Evolutionary conservation across 179 eudicot species (phyloP).

Genomic region (Drosera spatulata): DNA sequence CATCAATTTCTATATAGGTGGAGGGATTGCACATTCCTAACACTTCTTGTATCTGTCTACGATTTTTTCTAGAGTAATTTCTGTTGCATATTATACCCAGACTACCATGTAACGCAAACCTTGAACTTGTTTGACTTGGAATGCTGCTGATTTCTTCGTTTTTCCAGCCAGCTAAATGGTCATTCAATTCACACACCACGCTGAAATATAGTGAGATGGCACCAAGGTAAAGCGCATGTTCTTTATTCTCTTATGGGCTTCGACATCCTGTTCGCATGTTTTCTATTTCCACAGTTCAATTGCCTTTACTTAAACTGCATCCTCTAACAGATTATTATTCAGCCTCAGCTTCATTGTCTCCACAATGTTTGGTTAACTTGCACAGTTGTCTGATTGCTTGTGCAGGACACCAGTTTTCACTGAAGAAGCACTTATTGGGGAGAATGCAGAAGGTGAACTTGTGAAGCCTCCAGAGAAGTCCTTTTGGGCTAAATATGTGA

Average conservation of each 20-base stretch:
- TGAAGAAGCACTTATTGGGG: constrained; percentile 54
- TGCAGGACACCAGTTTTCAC: constrained; percentile 72
- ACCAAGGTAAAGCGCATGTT: constrained; percentile 48
- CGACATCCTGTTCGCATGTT: too few relatives aligned
- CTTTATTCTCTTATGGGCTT: background rate
- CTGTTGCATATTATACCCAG: too few relatives aligned
- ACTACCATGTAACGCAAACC: too few relatives aligned
- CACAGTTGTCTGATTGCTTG: background rate
- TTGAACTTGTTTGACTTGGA: too few relatives aligned
- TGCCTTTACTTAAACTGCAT: background rate
- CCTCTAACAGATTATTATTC: too few relatives aligned
- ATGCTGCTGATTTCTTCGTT: too few relatives aligned
- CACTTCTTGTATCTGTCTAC: too few relatives aligned
- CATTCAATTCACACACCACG: constrained; percentile 76
- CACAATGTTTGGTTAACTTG: background rate
- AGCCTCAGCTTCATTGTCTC: background rate
- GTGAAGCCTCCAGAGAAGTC: constrained; percentile 61
- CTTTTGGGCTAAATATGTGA: constrained; percentile 97
- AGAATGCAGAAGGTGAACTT: constrained; percentile 49
- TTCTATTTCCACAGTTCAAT: background rate
- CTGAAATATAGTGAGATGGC: constrained; percentile 80
- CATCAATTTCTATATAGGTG: too few relatives aligned
- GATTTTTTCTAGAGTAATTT: too few relatives aligned
- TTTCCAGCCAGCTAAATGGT: constrained; percentile 83
- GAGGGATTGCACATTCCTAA: too few relatives aligned